These are phyloP conservation scores for Phaeotremella skinneri DNA, from an alignment of 768 basidiomycete genomes.

Conservation along the genomic window DNA sequence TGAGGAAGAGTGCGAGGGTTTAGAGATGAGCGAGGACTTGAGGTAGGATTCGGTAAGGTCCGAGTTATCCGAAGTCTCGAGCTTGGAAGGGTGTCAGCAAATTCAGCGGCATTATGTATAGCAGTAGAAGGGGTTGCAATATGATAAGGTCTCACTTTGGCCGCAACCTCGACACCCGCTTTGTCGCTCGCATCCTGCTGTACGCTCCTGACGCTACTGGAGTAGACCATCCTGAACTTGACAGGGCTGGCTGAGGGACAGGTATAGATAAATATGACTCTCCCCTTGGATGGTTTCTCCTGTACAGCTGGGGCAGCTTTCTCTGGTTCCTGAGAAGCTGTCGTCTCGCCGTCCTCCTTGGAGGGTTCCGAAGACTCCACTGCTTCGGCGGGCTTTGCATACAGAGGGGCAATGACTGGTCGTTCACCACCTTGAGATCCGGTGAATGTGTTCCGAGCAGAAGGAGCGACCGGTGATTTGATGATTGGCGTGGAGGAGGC, in stretches of 20 bases:
- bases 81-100: conserved; percentile 54
- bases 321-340: conserved; percentile 4
- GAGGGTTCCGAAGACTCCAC: neutral
- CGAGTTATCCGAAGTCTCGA: conserved; percentile 76
- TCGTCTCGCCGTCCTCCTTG: neutral
- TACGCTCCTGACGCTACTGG: conserved; percentile 63
- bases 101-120: conserved; percentile 51
- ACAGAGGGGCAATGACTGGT: conserved; percentile 18
- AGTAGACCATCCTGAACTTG: conserved; percentile 86
- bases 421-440: conserved; percentile 37
- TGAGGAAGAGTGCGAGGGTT: conserved; percentile 37
- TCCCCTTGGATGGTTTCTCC: conserved; percentile 26
- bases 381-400: neutral
- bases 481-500: conserved; percentile 9
- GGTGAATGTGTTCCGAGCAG: conserved; percentile 36
- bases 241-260: conserved; percentile 79
- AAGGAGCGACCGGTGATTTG: conserved; percentile 3
- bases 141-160: conserved; percentile 48
- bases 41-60: conserved; percentile 70
- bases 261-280: conserved; percentile 78
- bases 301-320: neutral
- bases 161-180: conserved; percentile 55
- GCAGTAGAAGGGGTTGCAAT: neutral
- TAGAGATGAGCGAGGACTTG: conserved; percentile 57
- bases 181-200: conserved; percentile 60